Evolutionary conservation across 139 green algal species (phyloP).

Genomic region (Tetraselmis chui): DNA sequence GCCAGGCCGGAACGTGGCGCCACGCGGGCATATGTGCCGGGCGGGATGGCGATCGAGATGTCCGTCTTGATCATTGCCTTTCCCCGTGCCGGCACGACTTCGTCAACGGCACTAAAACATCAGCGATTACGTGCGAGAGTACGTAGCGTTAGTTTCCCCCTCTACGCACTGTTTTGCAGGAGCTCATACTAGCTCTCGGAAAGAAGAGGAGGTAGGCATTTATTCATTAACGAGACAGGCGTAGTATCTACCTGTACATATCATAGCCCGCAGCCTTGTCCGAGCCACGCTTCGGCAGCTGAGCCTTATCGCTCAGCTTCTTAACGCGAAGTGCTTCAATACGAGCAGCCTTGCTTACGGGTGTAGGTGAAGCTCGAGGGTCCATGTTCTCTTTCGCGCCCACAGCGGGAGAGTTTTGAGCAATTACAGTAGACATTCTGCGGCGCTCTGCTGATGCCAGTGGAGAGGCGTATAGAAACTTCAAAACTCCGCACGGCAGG

Average conservation of each 20-base stretch:
- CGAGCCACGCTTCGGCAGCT: slow-evolving; percentile 75
- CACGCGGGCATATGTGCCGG: slow-evolving; percentile 90
- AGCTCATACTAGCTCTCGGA: background rate
- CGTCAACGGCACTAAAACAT: slow-evolving; percentile 73
- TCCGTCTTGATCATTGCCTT: slow-evolving; percentile 82
- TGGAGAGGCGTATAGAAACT: too few relatives aligned
- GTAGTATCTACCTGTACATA: slow-evolving; percentile 60
- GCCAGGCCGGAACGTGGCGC: slow-evolving; percentile 92
- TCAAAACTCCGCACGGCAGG: too few relatives aligned
- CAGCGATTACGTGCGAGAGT: background rate
- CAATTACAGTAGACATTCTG: background rate
- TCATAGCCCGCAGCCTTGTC: slow-evolving; percentile 87
- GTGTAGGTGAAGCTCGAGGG: background rate
- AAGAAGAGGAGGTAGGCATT: background rate
- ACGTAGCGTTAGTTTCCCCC: background rate
- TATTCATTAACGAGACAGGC: too few relatives aligned
- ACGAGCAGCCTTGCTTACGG: background rate
- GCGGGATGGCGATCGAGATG: slow-evolving; percentile 77
- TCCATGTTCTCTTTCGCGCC: background rate
- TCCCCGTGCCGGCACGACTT: slow-evolving; percentile 73
- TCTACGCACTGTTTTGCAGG: background rate
- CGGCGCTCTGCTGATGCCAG: too few relatives aligned
- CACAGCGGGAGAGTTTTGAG: background rate
- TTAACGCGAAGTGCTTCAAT: slow-evolving; percentile 64
- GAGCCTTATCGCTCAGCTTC: slow-evolving; percentile 71